Base-by-base conservation (phyloP, 192 early-diverging fungal genomes). In the Coemansia sp. region DNA sequence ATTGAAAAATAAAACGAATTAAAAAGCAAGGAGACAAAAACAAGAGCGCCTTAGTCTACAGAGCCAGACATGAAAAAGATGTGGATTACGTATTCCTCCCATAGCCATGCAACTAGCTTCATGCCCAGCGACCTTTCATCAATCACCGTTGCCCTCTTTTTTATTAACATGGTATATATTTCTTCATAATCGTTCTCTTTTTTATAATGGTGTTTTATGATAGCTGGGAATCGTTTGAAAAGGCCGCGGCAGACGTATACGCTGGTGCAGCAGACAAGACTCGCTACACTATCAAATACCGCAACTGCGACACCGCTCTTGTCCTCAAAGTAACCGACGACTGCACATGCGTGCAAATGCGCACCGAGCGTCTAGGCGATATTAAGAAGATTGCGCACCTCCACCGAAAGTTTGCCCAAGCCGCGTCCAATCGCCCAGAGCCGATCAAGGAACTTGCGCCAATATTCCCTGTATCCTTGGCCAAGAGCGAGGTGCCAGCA, bases 321-420 rank as follows among this genome's bases (percentile, higher is more conserved):
- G 62, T 73, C 14, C 74, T 81, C 64, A 81, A 81, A 50, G 74
- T 81, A 11, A 81, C 79, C 6, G 79, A 81, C 67, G 67, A 81
- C 36, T 64, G 70, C 4, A 73, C 79, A 3, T 73, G 73, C 57
- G 74, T 69, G 42, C 69, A 81, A 67, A 50, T 76, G 59, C 79
- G 79, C 67, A 81, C 79, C 0, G 67, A 69, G 54, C 60, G 50
- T 41, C 71, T 81, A 9, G 68, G 68, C 40, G 79, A 81, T 42
- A 70, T 81, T 41, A 76, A 67, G 42, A 67, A 34, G 62, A 70
- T 81, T 27, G 70, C 79, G 6, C 67, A 69, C 1, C 64, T 81
- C 10, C 74, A 81, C 33, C 70, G 74, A 48, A 39, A 54, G n/a
- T 62, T 81, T 21, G 74, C 74, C 4, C 71, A 71, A 46, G 59